Evolutionary conservation across 371 early-diverging fungal genomes (phyloP).

Genomic region (Chytridiales sp.): DNA sequence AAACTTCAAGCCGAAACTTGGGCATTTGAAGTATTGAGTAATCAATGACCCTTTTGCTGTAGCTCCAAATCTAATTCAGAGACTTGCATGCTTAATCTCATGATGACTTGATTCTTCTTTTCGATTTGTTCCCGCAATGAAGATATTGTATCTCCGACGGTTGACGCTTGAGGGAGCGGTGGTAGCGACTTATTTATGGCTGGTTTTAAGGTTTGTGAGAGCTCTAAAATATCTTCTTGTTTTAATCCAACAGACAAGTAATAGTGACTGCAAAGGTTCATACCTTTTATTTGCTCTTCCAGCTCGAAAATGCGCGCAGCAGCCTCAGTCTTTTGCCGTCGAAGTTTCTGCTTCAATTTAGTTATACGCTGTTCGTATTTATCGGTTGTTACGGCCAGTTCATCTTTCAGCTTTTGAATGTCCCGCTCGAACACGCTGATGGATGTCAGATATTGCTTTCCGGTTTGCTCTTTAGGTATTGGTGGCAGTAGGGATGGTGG

Average conservation of each 20-base stretch:
- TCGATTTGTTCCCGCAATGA: constrained; percentile 13
- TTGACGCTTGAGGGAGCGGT: neutral
- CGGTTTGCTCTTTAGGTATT: too few species aligned
- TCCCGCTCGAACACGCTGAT: too few species aligned
- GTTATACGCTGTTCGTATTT: constrained; percentile 11
- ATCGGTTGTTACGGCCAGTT: too few species aligned
- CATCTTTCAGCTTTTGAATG: too few species aligned
- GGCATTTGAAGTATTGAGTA: constrained; percentile 15
- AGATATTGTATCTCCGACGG: neutral
- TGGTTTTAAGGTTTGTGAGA: too few species aligned
- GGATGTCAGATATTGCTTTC: too few species aligned
- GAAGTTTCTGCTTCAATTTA: constrained; percentile 1
- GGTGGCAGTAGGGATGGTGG: too few species aligned
- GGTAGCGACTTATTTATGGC: too few species aligned
- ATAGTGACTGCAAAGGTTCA: neutral
- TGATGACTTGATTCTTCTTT: constrained; percentile 22
- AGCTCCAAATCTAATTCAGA: constrained; percentile 13
- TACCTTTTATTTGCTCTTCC: constrained; percentile 18
- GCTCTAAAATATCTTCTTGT: neutral
- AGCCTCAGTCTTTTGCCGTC: constrained; percentile 2
- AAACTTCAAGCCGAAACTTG: constrained; percentile 56
- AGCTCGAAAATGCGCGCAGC: constrained; percentile 10
- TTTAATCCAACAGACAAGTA: neutral
- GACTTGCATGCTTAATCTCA: constrained; percentile 18
- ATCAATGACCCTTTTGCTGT: neutral